A percentile compares a stretch with the other conserved stretches of the same genome.
phyloP scores from a whole-genome alignment of 2,329 filamentous ascomycete genomes.

The Penicillium glabrum region DNA sequence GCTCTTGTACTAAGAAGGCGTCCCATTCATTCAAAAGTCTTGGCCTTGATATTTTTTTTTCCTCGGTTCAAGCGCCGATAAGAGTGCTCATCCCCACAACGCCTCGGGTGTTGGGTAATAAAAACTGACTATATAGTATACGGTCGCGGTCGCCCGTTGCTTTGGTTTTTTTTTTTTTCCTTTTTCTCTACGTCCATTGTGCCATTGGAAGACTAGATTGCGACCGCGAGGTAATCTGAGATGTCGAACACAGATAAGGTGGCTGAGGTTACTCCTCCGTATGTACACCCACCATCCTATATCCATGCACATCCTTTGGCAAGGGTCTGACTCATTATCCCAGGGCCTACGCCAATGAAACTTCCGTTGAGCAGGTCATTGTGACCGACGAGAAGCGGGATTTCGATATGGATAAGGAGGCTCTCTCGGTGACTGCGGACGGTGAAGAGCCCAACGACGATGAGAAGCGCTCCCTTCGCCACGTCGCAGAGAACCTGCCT shows the following conservation, averaged over 20 bases:
- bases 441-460: constrained; percentile 55
- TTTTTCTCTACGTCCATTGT: constrained; percentile 10
- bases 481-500: constrained; percentile 57
- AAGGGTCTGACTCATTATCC: constrained; percentile 4
- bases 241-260: constrained; percentile 30
- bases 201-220: constrained; percentile 7
- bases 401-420: constrained; percentile 33
- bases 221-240: constrained; percentile 5
- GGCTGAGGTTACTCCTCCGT: constrained; percentile 28
- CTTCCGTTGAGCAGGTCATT: constrained; percentile 15
- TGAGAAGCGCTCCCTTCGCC: constrained; percentile 52
- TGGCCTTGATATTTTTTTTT: constrained; percentile 4
- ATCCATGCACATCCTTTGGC: background rate
- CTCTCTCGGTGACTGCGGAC: constrained; percentile 38
- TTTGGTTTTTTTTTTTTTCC: background rate
- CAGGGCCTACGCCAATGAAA: constrained; percentile 20
- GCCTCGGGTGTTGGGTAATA: constrained; percentile 17
- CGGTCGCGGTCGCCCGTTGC: constrained; percentile 12
- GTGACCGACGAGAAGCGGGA: constrained; percentile 25
- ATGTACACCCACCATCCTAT: constrained; percentile 4
- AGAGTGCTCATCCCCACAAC: constrained; percentile 58
- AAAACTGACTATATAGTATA: constrained; percentile 27
- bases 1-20: constrained; percentile 3
- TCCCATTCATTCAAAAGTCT: constrained; percentile 3
- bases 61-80: constrained; percentile 55